Evolutionary conservation across 2,329 filamentous ascomycete species (phyloP).

Genomic region (Arthrobotrys pseudoclavata): DNA sequence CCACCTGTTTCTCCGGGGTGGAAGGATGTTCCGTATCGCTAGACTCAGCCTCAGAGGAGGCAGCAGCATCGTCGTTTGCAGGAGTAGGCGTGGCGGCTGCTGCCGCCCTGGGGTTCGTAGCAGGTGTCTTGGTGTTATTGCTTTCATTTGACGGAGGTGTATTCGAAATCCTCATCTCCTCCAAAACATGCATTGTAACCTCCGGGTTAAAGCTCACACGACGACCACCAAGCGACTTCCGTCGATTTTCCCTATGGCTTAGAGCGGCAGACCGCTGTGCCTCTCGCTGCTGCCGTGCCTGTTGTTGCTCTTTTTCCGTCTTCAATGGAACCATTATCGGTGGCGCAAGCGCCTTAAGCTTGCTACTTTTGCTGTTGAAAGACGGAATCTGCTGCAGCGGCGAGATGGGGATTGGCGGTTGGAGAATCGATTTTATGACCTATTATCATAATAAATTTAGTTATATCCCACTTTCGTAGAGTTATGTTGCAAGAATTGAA

Average conservation of each 20-base stretch:
- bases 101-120: constrained; percentile 37
- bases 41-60: constrained; percentile 39
- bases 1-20: constrained; percentile 74
- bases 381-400: constrained; percentile 77
- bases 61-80: constrained; percentile 49
- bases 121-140: constrained; percentile 71
- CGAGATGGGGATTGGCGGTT: constrained; percentile 78
- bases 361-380: constrained; percentile 63
- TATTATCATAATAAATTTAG: constrained; percentile 3
- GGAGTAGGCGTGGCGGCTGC: constrained; percentile 63
- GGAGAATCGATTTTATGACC: constrained; percentile 79
- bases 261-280: constrained; percentile 74
- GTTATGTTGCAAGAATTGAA: neutral
- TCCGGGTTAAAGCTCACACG: constrained; percentile 97
- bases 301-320: constrained; percentile 79
- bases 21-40: constrained; percentile 68
- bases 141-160: constrained; percentile 72
- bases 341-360: constrained; percentile 61
- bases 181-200: constrained; percentile 96
- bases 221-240: constrained; percentile 92
- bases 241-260: constrained; percentile 85
- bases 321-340: constrained; percentile 74
- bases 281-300: constrained; percentile 77
- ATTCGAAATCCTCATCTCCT: constrained; percentile 91
- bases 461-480: neutral